Evolutionary conservation across 345 rosid genomes (phyloP), one percentile per base, ranked within the genome.

Genomic region (Noccaea bulbosa): DNA sequence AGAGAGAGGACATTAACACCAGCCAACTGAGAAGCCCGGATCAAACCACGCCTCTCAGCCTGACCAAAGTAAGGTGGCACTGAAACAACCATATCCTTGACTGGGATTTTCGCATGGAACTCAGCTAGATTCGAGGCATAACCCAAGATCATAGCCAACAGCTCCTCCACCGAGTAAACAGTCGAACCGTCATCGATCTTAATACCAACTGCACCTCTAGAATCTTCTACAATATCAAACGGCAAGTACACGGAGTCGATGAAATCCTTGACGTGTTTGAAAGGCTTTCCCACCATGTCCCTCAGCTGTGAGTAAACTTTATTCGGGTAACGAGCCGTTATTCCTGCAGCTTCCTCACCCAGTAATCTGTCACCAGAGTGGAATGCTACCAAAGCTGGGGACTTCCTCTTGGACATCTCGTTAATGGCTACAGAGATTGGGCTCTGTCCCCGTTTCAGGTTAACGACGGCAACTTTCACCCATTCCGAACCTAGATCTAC

Each of bases 401-500:
- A 87, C 79, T 95, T 95, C 14, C 99, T 79, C 85, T 92, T 95
- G 6, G 99, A 95, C 99, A 92, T 95, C 83, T 95, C 99, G 54
- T 95, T 95, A 54, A 95, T 95, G 14, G 98, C 99, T 51, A 95
- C 76, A 7, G 92, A 83, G 60, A 94, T 94, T 2, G 99, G 99
- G 45, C 83, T 83, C 78, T 95, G 99, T 27, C 98, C 97, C 1
- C 83, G 89, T 76, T 83, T 87, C 7, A 92, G 84, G 73, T 92
- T 92, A 38, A 95, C 98, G 3, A 95, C 98, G 0, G 97, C 96
- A 17, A 91, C 96, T 78, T 92, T 95, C 8, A 90, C 10, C 93
- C 88, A 95, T 81, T 95, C 98, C 2, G 99, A 87, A 9, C 99
- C 99, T 63, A 95, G 92, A 92, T 95, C 99, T 82, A 94, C 69